These are phyloP conservation scores for Petunia hybrid DNA, from an alignment of 305 asterid species.

Conservation along the genomic window DNA sequence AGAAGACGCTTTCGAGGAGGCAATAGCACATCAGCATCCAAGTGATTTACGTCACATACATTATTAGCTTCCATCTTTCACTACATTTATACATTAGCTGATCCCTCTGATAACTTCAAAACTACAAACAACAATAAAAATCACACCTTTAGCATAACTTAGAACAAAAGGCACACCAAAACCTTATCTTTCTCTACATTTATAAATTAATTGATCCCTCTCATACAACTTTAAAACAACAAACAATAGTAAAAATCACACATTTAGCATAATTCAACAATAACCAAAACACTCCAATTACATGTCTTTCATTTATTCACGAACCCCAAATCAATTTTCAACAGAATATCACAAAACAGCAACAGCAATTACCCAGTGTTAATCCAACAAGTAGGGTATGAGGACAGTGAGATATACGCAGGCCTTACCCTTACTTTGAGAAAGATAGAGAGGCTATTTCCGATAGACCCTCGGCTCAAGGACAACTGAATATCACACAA, in stretches of 20 bases:
- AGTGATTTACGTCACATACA: conserved; percentile 62
- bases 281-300: neutral
- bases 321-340: conserved; percentile 28
- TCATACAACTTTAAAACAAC: too few species aligned
- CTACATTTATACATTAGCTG: conserved; percentile 54
- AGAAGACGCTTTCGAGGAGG: conserved; percentile 96
- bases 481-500: too few species aligned
- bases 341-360: conserved; percentile 27
- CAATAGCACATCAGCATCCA: conserved; percentile 81
- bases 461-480: too few species aligned
- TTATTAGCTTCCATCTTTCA: conserved; percentile 61
- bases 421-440: neutral
- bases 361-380: neutral
- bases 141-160: conserved; percentile 38
- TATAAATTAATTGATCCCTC: conserved; percentile 7
- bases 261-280: conserved; percentile 24
- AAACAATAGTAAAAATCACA: too few species aligned
- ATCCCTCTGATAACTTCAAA: conserved; percentile 40
- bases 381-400: neutral
- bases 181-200: neutral
- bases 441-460: neutral
- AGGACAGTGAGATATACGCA: neutral
- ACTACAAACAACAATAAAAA: conserved; percentile 40
- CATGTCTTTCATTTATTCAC: neutral
- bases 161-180: conserved; percentile 23